Base-by-base conservation (phyloP, 2,329 filamentous ascomycete genomes). In the Hypoxylon sp. region DNA sequence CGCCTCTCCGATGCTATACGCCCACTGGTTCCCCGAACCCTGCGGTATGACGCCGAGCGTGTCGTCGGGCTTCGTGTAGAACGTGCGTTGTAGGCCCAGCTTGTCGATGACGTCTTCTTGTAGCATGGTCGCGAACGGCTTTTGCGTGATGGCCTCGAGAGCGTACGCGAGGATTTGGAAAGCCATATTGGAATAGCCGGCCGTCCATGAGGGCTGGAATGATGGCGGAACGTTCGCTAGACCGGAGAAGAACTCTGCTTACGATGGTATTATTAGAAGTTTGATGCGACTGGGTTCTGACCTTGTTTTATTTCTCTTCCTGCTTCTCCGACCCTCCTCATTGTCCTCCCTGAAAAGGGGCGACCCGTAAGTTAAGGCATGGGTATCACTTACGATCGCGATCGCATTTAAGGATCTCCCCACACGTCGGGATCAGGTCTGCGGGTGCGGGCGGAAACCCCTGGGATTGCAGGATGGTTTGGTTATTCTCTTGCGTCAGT, bases 1-100 rank as follows among this genome's bases (percentile, higher is more conserved):
- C 17, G 78, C 76, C 6, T 81, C 79, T 0, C 79, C 79, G 0
- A 80, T 61, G 20, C 76, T 74, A 34, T 73, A 76, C 10, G 73
- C 64, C 78, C 80, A 82, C 0, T 58, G 68, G 0, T 49, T 28
- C 13, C 70, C 54, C 3, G 62, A 56, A 3, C 62, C 68, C 1
- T 63, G 61, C 1, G 71, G 69, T 8, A 75, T 69, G 5, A 74
- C 61, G 11, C 70, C 72, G 3, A 68, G 58, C 6, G 34, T 26
- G 10, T 59, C 59, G 7, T 64, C 49, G 0, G 73, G 70, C 26
- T 67, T 68, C n/a, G 51, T 37, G 56, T 73, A 75, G 49, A 70
- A 73, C 0, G 73, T 74, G 44, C 61, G 54, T 0, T 59, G 24
- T 6, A 75, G 64, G 5, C 53, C 53, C 13, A 75, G 64, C 37